Conservation (phyloP, 192 early-diverging fungal genomes). For the Jimgerdemannia flammicorona region DNA sequence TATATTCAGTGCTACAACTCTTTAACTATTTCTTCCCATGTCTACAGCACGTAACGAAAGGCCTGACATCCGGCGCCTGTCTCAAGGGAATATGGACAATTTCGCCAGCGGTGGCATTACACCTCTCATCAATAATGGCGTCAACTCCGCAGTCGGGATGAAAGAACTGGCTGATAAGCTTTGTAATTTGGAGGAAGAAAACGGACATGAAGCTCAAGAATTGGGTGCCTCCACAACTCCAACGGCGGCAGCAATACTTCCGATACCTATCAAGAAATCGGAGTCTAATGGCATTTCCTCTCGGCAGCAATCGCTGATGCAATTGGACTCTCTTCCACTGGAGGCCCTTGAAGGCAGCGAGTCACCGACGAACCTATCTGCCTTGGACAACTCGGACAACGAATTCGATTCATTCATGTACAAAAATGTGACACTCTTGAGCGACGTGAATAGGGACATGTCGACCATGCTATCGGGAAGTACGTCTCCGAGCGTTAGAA, state of each 20-base stretch:
- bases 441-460: slow-evolving; percentile 50
- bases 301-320: background rate
- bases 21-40: slow-evolving; percentile 6
- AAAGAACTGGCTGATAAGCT: background rate
- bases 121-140: background rate
- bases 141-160: background rate
- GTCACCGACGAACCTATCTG: background rate
- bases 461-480: slow-evolving; percentile 25
- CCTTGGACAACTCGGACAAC: background rate
- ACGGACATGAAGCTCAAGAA: background rate
- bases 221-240: background rate
- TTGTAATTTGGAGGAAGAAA: background rate
- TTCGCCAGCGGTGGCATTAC: slow-evolving; percentile 25
- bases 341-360: background rate
- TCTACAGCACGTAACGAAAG: slow-evolving; percentile 60
- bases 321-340: background rate
- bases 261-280: background rate
- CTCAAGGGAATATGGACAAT: slow-evolving; percentile 51
- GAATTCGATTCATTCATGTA: slow-evolving; percentile 52
- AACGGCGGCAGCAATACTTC: background rate
- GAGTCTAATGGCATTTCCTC: background rate
- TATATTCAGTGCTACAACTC: background rate
- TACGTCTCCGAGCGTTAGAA: background rate
- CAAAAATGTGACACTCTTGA: slow-evolving; percentile 51
- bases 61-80: slow-evolving; percentile 76